Evolutionary conservation across 306 rosid species (phyloP), one percentile per base, ranked within the genome.

Genomic region (Gynostemma pentaphyllum): DNA sequence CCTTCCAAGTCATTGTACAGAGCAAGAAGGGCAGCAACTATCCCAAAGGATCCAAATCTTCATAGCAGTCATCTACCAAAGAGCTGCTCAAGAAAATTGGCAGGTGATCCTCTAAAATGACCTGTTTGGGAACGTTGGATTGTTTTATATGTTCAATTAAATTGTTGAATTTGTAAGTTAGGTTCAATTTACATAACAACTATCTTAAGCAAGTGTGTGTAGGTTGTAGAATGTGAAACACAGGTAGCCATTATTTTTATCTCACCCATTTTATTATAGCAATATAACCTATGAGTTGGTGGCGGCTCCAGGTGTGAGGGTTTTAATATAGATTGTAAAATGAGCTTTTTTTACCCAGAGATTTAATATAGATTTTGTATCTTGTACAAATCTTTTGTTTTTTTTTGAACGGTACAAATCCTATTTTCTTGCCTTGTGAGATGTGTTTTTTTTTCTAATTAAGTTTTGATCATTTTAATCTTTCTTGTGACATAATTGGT

Each of bases 21-120:
- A 39, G 84, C 71, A 67, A 80, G 62, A 72, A 80, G 70, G 73
- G 59, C 81, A 13, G 11, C 70, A 52, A 88, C 95, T 28, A 73
- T 81, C 62, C 83, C 96, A 4, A 83, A 76, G 79, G 85, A 82
- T 65, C 96, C 90, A 37, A 80, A 72, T 32, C 85, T 88, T 76
- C 96, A 86, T 27, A 67, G 54, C 29, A 74, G 80, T 47, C 96
- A 82, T 32, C 77, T 81, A 45, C 95, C 87, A 0, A 82, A 61
- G 81, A 67, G 68, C 71, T 75, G 81, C 83, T 70, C 79, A 16
- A 69, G 68, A 78, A 72, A 75, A 65, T 45, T 50, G 69, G 67
- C 30, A 59, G 64, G 24, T 68, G 28, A 60, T 34, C 29, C 62
- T 11, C 45, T 14, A 59, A 55, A 51, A 4, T 24, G 46, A 24